Base-by-base conservation (phyloP, 192 early-diverging fungal species). In the Coemansia sp. region DNA sequence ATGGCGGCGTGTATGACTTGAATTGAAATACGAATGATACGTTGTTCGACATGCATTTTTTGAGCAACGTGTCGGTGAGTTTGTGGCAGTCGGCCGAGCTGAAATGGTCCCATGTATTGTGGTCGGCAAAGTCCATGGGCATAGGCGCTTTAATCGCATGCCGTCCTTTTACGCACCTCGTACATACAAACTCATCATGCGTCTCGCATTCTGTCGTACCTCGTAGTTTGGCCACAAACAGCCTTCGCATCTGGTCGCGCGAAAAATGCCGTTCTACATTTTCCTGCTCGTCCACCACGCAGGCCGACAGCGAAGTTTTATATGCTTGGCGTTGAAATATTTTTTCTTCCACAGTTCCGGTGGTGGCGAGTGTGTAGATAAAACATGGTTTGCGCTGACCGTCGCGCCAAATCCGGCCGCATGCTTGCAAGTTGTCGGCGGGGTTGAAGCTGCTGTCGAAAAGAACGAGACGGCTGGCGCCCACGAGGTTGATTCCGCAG, bases 271-370 rank as follows among this genome's bases (percentile, higher is more conserved):
- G 85, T 68, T 96, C 95, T 22, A 91, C 91, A 66, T 98, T 89
- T 70, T 87, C 84, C 25, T 90, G 92, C 70, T 94, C 96, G 62
- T 99, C 97, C 9, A 99, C 94, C 10, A 99, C 95, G 67, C 94
- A 96, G 0, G 87, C 91, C 21, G 89, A 90, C 12, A 99, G 85
- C 27, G 91, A 93, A 45, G 91, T 89, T 62, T 93, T 93, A 66
- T 89, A 88, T 2, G 86, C 87, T 73, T 90, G 92, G 61, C 97
- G 81, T 75, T 99, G 97, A 72, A 99, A 99, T 35, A 99, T 97
- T 73, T 99, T 99, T 64, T 99, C 97, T 71, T 99, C 97, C 17
- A 99, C 95, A 0, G 96, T 93, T 3, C 97, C 97, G n/a, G 96
- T 95, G 0, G 90, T 91, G 59, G 96, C 95, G 54, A 99, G 93